phyloP scores from a whole-genome alignment of 441 rosid species.

The Gossypium lobatum region DNA sequence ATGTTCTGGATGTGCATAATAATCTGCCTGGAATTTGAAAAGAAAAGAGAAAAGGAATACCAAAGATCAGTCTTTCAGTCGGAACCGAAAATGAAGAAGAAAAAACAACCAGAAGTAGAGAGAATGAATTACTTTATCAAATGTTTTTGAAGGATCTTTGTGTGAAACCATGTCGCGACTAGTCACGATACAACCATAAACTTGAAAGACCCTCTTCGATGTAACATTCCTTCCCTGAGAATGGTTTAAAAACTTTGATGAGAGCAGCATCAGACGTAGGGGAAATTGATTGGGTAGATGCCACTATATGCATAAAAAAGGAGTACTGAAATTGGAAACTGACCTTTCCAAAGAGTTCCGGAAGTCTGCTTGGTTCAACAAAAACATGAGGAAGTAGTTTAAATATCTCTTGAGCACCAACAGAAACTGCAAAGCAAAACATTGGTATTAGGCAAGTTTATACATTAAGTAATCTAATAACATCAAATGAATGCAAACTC shows the following conservation, averaged over 20 bases:
- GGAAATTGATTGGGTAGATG: neutral
- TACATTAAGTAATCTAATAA: neutral
- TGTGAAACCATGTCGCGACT: slow-evolving; percentile 79
- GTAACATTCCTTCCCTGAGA: slow-evolving; percentile 40
- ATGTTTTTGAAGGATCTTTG: slow-evolving; percentile 52
- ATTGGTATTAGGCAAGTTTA: neutral
- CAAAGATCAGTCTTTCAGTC: neutral
- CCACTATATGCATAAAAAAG: neutral
- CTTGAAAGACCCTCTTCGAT: slow-evolving; percentile 68
- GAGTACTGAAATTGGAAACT: slow-evolving; percentile 15
- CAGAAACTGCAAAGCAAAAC: slow-evolving; percentile 47
- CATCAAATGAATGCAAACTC: neutral
- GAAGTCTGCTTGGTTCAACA: slow-evolving; percentile 71
- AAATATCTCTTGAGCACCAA: slow-evolving; percentile 89
- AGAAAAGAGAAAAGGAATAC: slow-evolving; percentile 1
- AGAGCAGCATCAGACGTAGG: slow-evolving; percentile 4
- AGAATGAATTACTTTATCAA: slow-evolving; percentile 55
- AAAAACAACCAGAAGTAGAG: slow-evolving; percentile 8
- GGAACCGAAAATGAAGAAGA: neutral
- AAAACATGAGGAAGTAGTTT: slow-evolving; percentile 88
- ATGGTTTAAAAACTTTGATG: slow-evolving; percentile 11
- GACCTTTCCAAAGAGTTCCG: slow-evolving; percentile 61
- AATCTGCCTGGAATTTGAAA: slow-evolving; percentile 57
- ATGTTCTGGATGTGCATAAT: slow-evolving; percentile 90
- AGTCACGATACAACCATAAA: slow-evolving; percentile 79